Percentiles rank a stretch among this genome's conserved stretches.
Evolutionary conservation across 2,329 filamentous ascomycete genomes (phyloP).

Genomic region (Nothomitra cinnamomea): DNA sequence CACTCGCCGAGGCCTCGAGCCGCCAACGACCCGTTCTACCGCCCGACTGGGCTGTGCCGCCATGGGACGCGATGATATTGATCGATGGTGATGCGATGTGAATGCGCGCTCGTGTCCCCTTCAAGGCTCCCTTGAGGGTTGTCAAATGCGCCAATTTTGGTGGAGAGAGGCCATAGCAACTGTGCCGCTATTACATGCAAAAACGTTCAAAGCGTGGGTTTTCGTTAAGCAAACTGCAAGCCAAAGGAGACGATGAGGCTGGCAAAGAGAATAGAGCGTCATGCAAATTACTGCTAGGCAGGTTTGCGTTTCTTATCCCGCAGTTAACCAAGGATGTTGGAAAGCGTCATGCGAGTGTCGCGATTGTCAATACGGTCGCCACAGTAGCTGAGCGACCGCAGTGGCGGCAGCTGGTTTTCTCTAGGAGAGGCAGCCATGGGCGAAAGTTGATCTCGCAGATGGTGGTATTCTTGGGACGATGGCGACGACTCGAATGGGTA

Average conservation of each 20-base stretch:
- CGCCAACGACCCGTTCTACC: too few species aligned
- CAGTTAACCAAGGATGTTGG: background rate
- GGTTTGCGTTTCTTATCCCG: background rate
- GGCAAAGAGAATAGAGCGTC: background rate
- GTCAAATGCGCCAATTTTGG: too few species aligned
- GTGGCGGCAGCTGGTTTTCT: conserved; percentile 1
- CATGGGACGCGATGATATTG: too few species aligned
- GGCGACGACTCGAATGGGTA: background rate
- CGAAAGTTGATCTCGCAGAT: background rate
- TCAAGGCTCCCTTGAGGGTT: too few species aligned
- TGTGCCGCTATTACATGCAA: too few species aligned
- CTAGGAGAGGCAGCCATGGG: background rate
- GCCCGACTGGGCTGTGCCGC: too few species aligned
- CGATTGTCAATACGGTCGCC: background rate
- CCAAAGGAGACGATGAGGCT: background rate
- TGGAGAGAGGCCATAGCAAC: too few species aligned
- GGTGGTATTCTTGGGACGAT: background rate
- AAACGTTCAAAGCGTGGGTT: too few species aligned
- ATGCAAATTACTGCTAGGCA: background rate
- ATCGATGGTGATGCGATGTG: too few species aligned
- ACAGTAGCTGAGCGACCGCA: background rate
- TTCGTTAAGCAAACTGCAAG: background rate
- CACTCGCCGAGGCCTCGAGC: too few species aligned
- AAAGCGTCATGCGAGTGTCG: background rate
- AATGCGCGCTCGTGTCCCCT: too few species aligned